Evolutionary conservation across 2,329 filamentous ascomycete genomes (phyloP).

Genomic region (Clathrospora elynae): DNA sequence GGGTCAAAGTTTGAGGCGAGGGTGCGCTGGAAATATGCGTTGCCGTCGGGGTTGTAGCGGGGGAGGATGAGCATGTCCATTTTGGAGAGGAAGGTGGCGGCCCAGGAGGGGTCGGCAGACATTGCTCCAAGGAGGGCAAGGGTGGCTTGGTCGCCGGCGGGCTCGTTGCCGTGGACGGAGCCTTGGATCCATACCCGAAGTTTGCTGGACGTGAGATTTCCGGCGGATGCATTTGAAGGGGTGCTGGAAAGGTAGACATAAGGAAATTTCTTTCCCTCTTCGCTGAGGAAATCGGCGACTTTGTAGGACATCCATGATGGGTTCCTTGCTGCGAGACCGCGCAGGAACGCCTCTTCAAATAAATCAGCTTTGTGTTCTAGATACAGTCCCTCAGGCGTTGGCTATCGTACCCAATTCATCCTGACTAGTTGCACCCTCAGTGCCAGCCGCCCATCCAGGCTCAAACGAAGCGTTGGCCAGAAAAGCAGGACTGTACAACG

Average conservation of each 20-base stretch:
- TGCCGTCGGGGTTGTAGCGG: slow-evolving; percentile 47
- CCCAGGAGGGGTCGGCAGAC: slow-evolving; percentile 40
- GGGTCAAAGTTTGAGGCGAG: slow-evolving; percentile 47
- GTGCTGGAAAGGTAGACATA: slow-evolving; percentile 38
- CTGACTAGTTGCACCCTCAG: slow-evolving; percentile 40
- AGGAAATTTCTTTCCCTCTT: slow-evolving; percentile 42
- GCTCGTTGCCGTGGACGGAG: slow-evolving; percentile 47
- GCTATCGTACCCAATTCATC: slow-evolving; percentile 25
- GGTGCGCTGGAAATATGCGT: slow-evolving; percentile 45
- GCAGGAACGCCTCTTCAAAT: slow-evolving; percentile 31
- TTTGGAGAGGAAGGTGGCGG: slow-evolving; percentile 36
- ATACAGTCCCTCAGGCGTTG: not conserved
- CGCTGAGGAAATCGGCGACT: slow-evolving; percentile 36
- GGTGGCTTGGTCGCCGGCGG: slow-evolving; percentile 45
- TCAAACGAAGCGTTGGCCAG: slow-evolving; percentile 33
- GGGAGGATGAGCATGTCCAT: slow-evolving; percentile 45
- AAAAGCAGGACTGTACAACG: slow-evolving; percentile 42
- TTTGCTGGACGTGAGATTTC: slow-evolving; percentile 24
- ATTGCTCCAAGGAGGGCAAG: slow-evolving; percentile 46
- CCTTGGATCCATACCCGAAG: slow-evolving; percentile 47
- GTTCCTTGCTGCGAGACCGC: slow-evolving; percentile 37
- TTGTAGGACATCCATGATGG: slow-evolving; percentile 39
- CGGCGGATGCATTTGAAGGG: slow-evolving; percentile 11
- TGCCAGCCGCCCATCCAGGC: slow-evolving; percentile 37
- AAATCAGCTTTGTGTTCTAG: slow-evolving; percentile 10